Percentiles rank a stretch among this genome's conserved stretches.
These are phyloP conservation scores for Schizophyllum commune DNA, from an alignment of 1,284 basidiomycete species.

Conservation along the genomic window DNA sequence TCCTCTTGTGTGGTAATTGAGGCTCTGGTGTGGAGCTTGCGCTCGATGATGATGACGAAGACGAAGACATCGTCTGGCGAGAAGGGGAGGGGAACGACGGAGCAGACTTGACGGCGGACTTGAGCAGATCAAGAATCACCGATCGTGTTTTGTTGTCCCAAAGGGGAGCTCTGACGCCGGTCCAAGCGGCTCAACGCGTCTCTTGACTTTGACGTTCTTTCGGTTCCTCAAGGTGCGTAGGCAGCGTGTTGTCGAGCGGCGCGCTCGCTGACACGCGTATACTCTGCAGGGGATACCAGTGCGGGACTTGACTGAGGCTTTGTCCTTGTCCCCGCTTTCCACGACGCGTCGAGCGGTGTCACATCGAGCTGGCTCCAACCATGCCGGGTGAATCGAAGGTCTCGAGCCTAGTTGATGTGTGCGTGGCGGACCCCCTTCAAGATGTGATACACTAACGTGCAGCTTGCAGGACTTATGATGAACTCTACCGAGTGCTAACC, in stretches of 20 bases:
- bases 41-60: background rate
- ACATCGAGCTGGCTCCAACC: background rate
- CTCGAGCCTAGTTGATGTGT: background rate
- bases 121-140: background rate
- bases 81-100: background rate
- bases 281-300: background rate
- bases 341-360: background rate
- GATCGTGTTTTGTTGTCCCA: background rate
- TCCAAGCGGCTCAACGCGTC: background rate
- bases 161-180: background rate
- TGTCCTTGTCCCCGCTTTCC: background rate
- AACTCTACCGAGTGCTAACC: background rate
- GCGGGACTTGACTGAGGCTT: background rate
- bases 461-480: background rate
- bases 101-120: too few species aligned
- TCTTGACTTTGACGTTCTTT: background rate
- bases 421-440: background rate
- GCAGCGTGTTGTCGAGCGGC: too few species aligned
- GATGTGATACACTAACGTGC: background rate
- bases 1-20: background rate
- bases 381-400: background rate
- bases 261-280: background rate
- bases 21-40: background rate
- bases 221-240: background rate
- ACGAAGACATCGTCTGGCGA: background rate